Conservation (phyloP, 106 monocot genomes). For the Dendrobium officinale region DNA sequence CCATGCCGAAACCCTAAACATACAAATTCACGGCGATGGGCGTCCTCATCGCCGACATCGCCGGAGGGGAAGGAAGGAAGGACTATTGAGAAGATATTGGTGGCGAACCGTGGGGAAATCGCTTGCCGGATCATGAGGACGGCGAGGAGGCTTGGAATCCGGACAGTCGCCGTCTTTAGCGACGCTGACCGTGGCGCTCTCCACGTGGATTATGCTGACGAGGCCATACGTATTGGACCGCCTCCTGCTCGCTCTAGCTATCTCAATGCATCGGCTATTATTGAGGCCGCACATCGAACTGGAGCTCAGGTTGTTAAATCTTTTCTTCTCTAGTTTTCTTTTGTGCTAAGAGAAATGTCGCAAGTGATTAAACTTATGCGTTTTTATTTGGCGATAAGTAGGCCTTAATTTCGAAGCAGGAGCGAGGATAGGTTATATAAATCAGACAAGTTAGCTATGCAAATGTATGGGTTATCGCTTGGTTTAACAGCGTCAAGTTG, state of each 20-base stretch:
- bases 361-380: too few relatives aligned
- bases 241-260: slow-evolving; percentile 81
- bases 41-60: slow-evolving; percentile 16
- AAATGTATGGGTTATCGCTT: background rate
- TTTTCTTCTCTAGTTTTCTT: background rate
- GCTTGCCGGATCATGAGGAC: slow-evolving; percentile 87
- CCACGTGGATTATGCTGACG: slow-evolving; percentile 73
- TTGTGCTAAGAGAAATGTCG: background rate
- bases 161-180: slow-evolving; percentile 94
- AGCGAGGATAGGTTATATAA: background rate
- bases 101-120: slow-evolving; percentile 97
- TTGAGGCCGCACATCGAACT: slow-evolving; percentile 74
- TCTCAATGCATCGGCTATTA: slow-evolving; percentile 61
- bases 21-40: background rate
- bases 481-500: background rate
- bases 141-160: slow-evolving; percentile 66
- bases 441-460: background rate
- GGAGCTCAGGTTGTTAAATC: slow-evolving; percentile 68
- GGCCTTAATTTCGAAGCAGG: background rate
- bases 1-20: slow-evolving; percentile 7
- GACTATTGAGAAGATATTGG: slow-evolving; percentile 84
- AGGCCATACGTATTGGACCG: slow-evolving; percentile 84
- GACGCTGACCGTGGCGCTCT: slow-evolving; percentile 70
- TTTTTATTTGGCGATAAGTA: background rate
- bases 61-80: slow-evolving; percentile 5